These are phyloP conservation scores for Pestalotiopsis sp. DNA, from an alignment of 2,329 filamentous ascomycete species.

Conservation along the genomic window DNA sequence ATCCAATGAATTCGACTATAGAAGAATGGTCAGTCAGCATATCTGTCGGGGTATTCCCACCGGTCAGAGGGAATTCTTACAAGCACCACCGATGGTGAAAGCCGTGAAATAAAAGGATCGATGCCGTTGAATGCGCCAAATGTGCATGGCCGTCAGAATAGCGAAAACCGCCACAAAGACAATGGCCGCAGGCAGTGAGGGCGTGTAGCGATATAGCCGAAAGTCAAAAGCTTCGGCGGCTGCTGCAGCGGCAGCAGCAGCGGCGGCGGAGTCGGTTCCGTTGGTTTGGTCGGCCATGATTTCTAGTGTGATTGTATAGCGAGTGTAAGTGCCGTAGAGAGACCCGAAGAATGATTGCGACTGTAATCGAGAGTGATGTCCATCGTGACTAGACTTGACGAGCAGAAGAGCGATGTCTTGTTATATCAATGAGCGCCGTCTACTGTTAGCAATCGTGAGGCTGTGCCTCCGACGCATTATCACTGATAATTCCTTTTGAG, in stretches of 20 bases:
- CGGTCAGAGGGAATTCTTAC: background rate
- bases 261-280: background rate
- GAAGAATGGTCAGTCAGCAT: constrained; percentile 2
- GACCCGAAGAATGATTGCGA: too few species aligned
- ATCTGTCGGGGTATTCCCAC: background rate
- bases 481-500: too few species aligned
- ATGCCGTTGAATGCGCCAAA: constrained; percentile 12
- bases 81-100: constrained; percentile 17
- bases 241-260: background rate
- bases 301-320: background rate
- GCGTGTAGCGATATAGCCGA: constrained; percentile 22
- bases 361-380: too few species aligned
- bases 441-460: too few species aligned
- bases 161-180: constrained; percentile 19
- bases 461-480: too few species aligned
- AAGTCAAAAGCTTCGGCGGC: constrained; percentile 20
- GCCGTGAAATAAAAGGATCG: constrained; percentile 21
- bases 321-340: background rate
- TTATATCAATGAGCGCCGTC: too few species aligned
- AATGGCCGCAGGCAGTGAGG: constrained; percentile 21
- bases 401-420: too few species aligned
- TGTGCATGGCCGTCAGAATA: constrained; percentile 17
- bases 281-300: background rate
- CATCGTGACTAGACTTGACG: rapidly evolving
- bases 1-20: constrained; percentile 21